Conservation (phyloP, 495 filamentous ascomycete species). For the Cercophora newfieldiana region DNA sequence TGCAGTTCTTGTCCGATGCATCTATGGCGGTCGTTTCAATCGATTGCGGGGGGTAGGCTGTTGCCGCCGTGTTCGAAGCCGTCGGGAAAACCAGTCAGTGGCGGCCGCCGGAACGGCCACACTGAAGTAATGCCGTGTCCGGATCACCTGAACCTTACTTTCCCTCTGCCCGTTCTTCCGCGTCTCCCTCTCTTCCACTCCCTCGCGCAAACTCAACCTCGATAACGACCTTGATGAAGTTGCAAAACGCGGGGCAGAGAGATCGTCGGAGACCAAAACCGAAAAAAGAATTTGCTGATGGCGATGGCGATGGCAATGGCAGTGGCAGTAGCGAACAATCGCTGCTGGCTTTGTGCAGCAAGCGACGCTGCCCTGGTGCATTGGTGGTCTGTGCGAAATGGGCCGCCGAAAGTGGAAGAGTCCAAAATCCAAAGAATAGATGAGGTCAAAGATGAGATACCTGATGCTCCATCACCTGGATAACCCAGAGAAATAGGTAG, state of each 20-base stretch:
- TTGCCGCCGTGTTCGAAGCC: slow-evolving; percentile 44
- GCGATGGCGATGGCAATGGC: background rate
- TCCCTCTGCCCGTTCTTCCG: background rate
- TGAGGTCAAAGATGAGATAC: background rate
- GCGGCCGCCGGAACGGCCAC: slow-evolving; percentile 46
- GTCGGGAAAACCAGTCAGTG: slow-evolving; percentile 41
- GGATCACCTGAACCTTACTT: slow-evolving; percentile 14
- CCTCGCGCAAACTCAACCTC: slow-evolving; percentile 7
- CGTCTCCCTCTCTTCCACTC: background rate
- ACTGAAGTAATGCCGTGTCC: slow-evolving; percentile 13
- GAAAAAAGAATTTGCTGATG: background rate
- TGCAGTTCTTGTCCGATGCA: slow-evolving; percentile 20
- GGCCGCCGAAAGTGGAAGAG: slow-evolving; percentile 6
- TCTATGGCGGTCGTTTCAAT: slow-evolving; percentile 41
- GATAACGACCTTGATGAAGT: background rate
- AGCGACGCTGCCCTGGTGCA: background rate
- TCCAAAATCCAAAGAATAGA: background rate
- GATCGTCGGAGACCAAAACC: background rate
- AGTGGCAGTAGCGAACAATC: slow-evolving; percentile 12
- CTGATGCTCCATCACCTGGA: background rate
- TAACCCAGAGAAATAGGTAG: background rate
- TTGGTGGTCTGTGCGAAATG: background rate
- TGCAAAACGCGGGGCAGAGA: background rate
- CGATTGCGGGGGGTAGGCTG: slow-evolving; percentile 31
- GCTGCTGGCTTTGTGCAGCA: slow-evolving; percentile 9